Evolutionary conservation across 495 filamentous ascomycete species (phyloP), one percentile per base, ranked within the genome.

Genomic region (Aspergillus saccharolyticus): DNA sequence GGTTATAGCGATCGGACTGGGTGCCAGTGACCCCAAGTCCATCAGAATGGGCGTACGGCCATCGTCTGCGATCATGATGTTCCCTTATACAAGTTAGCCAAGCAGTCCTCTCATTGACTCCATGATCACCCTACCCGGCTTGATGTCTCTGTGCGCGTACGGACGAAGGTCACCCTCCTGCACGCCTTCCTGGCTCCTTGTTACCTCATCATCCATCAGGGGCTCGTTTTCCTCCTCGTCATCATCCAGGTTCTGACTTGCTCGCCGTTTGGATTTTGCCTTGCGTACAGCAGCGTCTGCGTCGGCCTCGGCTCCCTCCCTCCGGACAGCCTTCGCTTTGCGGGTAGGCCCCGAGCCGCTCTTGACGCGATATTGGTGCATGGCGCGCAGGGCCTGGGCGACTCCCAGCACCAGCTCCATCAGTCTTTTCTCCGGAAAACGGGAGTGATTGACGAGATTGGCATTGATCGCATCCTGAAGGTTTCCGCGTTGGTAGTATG

Each of bases 401-500:
- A 98, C 91, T 7, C 94, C 94, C 33, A 96, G 75, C 64, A 97
- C 96, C 64, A 98, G 70, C 60, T 83, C 78, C 93, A 97, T 92
- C 47, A 98, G 74, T 60, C 84, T 78, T 72, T 86, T 83, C 77
- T 96, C 92, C 0, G 94, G 94, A 66, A 98, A 97, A 48, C 79
- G 82, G n/a, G 89, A 89, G 60, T 96, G 90, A 70, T 98, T 97
- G 77, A 98, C 92, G 50, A 97, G 74, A 71, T 98, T 98, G 58
- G 94, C 94, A 67, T 98, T 98, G 78, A 98, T 97, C 44, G 93
- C 87, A 74, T 98, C 94, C 69, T 98, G 94, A 24, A 98, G 80
- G 65, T 98, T 98, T 18, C 94, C 94, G 43, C 94, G 78, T 58
- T 90, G 81, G 73, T 96, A 98, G 71, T 97, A 98, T 7, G 94